phyloP scores from a whole-genome alignment of 495 filamentous ascomycete species.

The Xylaria grammica region DNA sequence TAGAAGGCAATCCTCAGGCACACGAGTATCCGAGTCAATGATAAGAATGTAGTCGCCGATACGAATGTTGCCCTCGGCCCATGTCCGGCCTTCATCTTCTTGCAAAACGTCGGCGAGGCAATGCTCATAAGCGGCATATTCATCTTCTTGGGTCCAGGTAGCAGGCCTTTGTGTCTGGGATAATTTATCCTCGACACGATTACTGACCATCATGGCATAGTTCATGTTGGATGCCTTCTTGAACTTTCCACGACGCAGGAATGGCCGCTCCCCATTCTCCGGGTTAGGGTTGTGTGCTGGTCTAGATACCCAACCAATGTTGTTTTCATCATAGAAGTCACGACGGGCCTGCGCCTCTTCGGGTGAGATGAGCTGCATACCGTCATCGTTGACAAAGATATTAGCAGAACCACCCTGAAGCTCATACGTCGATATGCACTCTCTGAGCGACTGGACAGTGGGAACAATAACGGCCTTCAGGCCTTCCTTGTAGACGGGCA shows the following conservation, averaged over 20 bases:
- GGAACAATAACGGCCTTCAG: conserved; percentile 65
- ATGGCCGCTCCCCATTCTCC: conserved; percentile 43
- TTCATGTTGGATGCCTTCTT: conserved; percentile 82
- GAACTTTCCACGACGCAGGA: conserved; percentile 69
- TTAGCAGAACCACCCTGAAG: conserved; percentile 72
- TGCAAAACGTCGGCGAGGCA: conserved; percentile 58
- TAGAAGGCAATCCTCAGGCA: conserved; percentile 68
- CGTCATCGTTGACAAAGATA: conserved; percentile 76
- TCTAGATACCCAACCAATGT: conserved; percentile 65
- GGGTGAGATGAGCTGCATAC: conserved; percentile 62
- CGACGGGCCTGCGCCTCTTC: conserved; percentile 61
- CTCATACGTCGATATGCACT: conserved; percentile 71
- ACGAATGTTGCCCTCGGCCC: conserved; percentile 73
- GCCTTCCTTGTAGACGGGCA: conserved; percentile 78
- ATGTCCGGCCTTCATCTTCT: conserved; percentile 65
- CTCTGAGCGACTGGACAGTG: conserved; percentile 65
- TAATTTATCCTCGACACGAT: conserved; percentile 65
- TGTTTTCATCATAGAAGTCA: conserved; percentile 69
- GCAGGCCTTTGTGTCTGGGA: conserved; percentile 42
- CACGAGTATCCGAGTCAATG: conserved; percentile 72
- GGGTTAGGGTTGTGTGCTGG: conserved; percentile 63
- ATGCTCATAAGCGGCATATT: conserved; percentile 55
- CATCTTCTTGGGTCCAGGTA: conserved; percentile 57
- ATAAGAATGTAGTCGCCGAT: conserved; percentile 72
- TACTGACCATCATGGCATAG: conserved; percentile 64